Evolutionary conservation across 139 green algal genomes (phyloP), one percentile per base, ranked within the genome.

Genomic region (Chlamydomonas eustigma): DNA sequence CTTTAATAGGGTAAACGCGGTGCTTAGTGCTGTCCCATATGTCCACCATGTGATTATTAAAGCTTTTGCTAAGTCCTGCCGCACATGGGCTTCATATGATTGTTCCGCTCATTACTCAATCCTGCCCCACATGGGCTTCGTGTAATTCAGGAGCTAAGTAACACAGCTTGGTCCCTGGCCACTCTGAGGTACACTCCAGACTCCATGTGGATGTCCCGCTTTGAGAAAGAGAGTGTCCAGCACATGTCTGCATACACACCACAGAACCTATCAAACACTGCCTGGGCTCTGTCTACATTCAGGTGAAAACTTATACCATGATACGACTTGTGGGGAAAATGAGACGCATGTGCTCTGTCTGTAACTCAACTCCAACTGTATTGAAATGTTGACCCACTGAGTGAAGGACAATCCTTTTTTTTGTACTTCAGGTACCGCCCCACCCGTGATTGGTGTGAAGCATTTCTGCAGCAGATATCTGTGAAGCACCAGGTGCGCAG

Each of bases 181-280:
- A 73, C 28, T 5, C 33, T 73, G 18, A 6, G 50, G 6, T 73
- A 44, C 30, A 73, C 66, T 22, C 66, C 66, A 34, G 66, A 44
- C 66, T 6, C 6, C 22, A 73, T 44, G 30, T 73, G 28, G 66
- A 39, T 73, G 28, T 32, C 66, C 18, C 66, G 66, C 6, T 50
- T 73, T 39, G 66, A 73, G 6, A 12, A 6, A 50, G 66, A 73
- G 66, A 50, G 30, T 6, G 4, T 22, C 18, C 8, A 73, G 6
- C 66, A 73, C 33, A 39, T 73, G 66, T 28, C 28, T 5, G 4
- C 6, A 38, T 73, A 73, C 66, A 22, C 5, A 6, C 30, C 18
- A 22, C 66, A 73, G 66, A 73, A 73, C 33, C 33, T 73, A 22
- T 73, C 66, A 32, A 73, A 73, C 66, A 73, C 66, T 4, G 28